Base-by-base conservation (phyloP, 2,329 filamentous ascomycete genomes). In the Hypoxylon rubiginosum region DNA sequence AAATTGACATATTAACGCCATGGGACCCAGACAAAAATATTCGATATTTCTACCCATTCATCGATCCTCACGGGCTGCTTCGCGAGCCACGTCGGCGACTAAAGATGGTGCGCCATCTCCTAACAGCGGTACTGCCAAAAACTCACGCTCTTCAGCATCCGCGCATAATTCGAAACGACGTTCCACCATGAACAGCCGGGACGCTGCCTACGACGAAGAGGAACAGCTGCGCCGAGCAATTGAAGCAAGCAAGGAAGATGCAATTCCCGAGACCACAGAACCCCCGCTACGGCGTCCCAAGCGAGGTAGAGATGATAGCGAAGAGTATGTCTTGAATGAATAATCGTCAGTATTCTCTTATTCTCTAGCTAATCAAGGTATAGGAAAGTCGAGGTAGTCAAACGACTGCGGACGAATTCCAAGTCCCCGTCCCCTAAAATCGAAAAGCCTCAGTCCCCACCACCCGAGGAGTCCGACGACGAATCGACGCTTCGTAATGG, bases 101-200 rank as follows among this genome's bases (percentile, higher is more conserved):
- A 91, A 92, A 77, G 88, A 92, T 72, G 84, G 79, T 73, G 81
- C 79, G 74, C 84, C 79, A 73, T 89, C 81, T 26, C 85, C 83
- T 63, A 86, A 84, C 76, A 81, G 79, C 76, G 85, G 82, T 72
- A 84, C 82, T 73, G 83, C 81, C 72, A 89, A 87, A 81, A 88
- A 78, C 76, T 87, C 82, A 69, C 88, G 84, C 51, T 83, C 83
- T 58, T 83, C 83, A 17, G 75, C 73, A 15, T 68, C 81, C 10
- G 81, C 81, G 46, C 85, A 88, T 58, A 86, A 88, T 56, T 89
- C 91, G 39, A 98, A 97, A 78, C 89, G 96, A 64, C 88, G 96
- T 28, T 97, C 94, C 19, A 99, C 96, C 6, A 97, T 98, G 93
- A 97, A 98, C 76, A 99, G 96, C 78, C 90, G 95, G 67, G 92